Evolutionary conservation across 257 asterid species (phyloP), one percentile per base, ranked within the genome.

Genomic region (Solanum rostratum): DNA sequence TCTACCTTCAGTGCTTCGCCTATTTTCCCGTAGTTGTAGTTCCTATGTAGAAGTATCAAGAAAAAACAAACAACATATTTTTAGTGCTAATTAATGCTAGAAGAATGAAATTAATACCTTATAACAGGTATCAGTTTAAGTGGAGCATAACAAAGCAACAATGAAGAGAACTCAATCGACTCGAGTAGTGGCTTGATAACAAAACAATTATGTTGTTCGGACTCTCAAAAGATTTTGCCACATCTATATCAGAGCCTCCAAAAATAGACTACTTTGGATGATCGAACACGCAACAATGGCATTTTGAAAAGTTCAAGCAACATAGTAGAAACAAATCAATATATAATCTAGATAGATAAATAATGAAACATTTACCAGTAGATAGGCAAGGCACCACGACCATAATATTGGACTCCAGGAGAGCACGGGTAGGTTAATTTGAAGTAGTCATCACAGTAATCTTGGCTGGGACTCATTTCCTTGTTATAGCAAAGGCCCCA

Each of bases 401-500:
- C 98, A 84, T 90, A 91, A 90, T 96, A 96, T 29, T 88, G 85
- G 1, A 89, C 99, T 70, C 98, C 98, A 16, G 97, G 96, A 62
- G 94, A 81, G 80, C 99, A 94, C 0, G 97, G 97, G 73, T 92
- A 90, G 43, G 84, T 80, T 29, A 88, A 84, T 62, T 87, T 88
- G 89, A 37, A 88, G 82, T 60, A 87, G 11, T 90, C 92, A 69
- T 87, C 86, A 79, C 92, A 90, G 83, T 85, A 88, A 54, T 68
- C 83, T 41, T 85, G 88, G 50, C 81, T 87, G 62, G 92, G 92
- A 85, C 92, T 90, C 90, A 90, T 39, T 84, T 90, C 91, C 81
- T 84, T 89, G 85, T 91, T 94, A 87, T 93, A 96, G 88, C 98
- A 95, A 12, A 95, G 92, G 49, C 99, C 99, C 98, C 98, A 95